phyloP scores from a whole-genome alignment of 2,329 filamentous ascomycete species.

The Calonectria fujianensis region DNA sequence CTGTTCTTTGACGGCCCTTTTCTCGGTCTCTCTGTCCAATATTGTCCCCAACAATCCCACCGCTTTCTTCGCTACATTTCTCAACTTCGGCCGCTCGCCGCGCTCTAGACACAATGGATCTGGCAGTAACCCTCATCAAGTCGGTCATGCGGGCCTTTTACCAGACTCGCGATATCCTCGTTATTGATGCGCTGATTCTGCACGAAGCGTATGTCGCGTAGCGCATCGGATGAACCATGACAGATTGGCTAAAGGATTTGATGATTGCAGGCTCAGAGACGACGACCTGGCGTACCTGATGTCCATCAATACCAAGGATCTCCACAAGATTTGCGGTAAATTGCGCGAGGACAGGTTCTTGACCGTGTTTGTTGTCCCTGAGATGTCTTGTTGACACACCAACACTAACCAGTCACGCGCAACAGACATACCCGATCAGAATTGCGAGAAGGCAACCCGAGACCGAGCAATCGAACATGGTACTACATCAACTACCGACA shows the following conservation, averaged over 20 bases:
- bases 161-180: constrained; percentile 87
- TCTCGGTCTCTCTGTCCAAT: not conserved
- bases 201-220: constrained; percentile 80
- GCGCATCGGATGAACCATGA: constrained; percentile 27
- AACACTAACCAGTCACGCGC: constrained; percentile 65
- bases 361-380: constrained; percentile 76
- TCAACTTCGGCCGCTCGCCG: constrained; percentile 25
- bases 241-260: constrained; percentile 80
- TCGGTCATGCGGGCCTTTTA: constrained; percentile 92
- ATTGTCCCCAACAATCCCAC: not conserved
- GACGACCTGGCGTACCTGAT: constrained; percentile 92
- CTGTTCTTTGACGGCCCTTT: not conserved
- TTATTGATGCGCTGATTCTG: constrained; percentile 89
- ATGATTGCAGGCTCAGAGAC: constrained; percentile 82
- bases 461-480: constrained; percentile 91
- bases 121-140: constrained; percentile 86
- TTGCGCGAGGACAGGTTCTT: constrained; percentile 91
- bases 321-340: constrained; percentile 91
- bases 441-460: constrained; percentile 85
- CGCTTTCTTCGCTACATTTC: constrained; percentile 12
- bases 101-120: constrained; percentile 64
- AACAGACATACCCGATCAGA: constrained; percentile 80
- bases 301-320: constrained; percentile 91
- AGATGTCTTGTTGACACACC: not conserved
- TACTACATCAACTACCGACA: constrained; percentile 98